Base-by-base conservation (phyloP, 805 yeast species). In the Kluyveromyces siamensis region DNA sequence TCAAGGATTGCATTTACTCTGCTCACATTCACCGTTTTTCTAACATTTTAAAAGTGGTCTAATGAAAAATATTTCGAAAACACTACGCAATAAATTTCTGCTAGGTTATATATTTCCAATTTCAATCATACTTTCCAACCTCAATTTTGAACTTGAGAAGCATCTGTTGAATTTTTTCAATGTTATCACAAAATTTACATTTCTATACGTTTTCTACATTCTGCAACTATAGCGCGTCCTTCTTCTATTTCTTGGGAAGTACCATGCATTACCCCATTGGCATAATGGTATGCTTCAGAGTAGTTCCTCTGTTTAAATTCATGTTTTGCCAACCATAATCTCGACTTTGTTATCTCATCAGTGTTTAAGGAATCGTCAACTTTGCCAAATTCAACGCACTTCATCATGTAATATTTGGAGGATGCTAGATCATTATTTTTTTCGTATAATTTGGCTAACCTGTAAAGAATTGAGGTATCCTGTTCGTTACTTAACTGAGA, bases 171-270 rank as follows among this genome's bases (percentile, higher is more conserved):
- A 30, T 13, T 21, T 4, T 21, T 21, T 3, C 3, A 21, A 21
- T 21, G 25, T 21, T 21, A 21, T 21, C 6, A 21, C 25, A 4
- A 4, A 3, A 21, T 21, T 27, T 35, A 37, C 36, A 35, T 16
- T 16, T 50, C 50, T 48, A 81, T 67, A 49, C 80, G 72, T 57
- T 73, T 75, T 51, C 88, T 67, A 13, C 93, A 88, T 52, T 85
- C 91, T 57, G 89, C 73, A 0, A 91, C 87, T 33, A 90, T 83
- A 0, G 83, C 74, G 40, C 96, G 70, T 0, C 96, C 96, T 62
- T 89, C 96, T 58, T 89, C 96, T 17, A 89, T 79, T 59, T 86
- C 95, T 49, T 82, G 87, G 11, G 89, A 83, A n/a, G 84, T 77
- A 27, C 91, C 95, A 47, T 73, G 76, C 6, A 77, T 74, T 54